Evolutionary conservation across 1,284 basidiomycete genomes (phyloP).

Genomic region (Ustilago nuda): DNA sequence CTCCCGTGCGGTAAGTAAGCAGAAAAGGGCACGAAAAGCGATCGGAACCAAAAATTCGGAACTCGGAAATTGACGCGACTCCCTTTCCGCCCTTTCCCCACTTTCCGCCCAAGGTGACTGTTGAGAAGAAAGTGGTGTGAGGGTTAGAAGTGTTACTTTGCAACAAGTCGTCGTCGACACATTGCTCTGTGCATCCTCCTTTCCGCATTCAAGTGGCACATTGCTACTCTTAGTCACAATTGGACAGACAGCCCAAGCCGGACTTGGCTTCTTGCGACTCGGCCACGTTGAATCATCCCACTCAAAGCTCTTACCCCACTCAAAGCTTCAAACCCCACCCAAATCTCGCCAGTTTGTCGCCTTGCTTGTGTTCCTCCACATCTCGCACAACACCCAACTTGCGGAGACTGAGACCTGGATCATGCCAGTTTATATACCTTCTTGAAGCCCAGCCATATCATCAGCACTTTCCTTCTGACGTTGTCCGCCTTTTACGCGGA

Average conservation of each 20-base stretch:
- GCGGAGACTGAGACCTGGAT: neutral
- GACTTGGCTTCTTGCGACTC: slow-evolving; percentile 7
- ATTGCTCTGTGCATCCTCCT: slow-evolving; percentile 7
- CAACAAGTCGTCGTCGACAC: neutral
- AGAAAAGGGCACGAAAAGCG: neutral
- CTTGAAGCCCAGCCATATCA: slow-evolving; percentile 6
- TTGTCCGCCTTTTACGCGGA: neutral
- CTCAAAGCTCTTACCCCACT: neutral
- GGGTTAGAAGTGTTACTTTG: slow-evolving; percentile 27
- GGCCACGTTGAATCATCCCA: slow-evolving; percentile 1
- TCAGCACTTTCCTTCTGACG: neutral
- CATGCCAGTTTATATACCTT: slow-evolving; percentile 14
- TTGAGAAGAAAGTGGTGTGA: neutral
- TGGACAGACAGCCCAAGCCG: neutral
- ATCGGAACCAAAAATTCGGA: slow-evolving; percentile 11
- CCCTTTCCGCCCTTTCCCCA: no score
- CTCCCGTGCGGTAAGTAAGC: slow-evolving; percentile 31
- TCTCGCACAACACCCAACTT: neutral
- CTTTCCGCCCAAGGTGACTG: neutral
- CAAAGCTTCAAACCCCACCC: neutral
- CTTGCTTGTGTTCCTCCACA: slow-evolving; percentile 9
- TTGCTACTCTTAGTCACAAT: slow-evolving; percentile 13
- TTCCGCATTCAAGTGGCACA: slow-evolving; percentile 16
- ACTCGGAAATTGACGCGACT: slow-evolving; percentile 10
- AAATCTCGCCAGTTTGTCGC: neutral